Conservation (phyloP, 2,329 filamentous ascomycete genomes). For the Niveomyces coronatus region DNA sequence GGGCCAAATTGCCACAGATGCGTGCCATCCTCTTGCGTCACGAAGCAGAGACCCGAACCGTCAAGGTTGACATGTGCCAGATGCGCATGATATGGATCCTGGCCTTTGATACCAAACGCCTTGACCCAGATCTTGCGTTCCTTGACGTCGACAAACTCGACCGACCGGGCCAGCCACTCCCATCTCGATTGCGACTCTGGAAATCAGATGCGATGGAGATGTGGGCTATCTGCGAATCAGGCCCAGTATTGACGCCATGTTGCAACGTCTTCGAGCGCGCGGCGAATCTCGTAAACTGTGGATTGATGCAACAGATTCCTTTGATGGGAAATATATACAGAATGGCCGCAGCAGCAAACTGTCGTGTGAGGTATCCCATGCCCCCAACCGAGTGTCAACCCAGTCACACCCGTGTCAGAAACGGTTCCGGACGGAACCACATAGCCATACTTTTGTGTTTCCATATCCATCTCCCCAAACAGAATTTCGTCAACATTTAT, state of each 20-base stretch:
- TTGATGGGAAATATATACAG: too few species aligned
- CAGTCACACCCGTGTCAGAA: not conserved
- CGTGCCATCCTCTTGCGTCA: constrained; percentile 19
- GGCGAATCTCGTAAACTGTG: too few species aligned
- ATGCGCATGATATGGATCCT: constrained; percentile 20
- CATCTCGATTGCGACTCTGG: too few species aligned
- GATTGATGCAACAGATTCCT: too few species aligned
- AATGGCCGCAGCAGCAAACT: too few species aligned
- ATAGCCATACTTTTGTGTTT: not conserved
- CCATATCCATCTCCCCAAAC: not conserved
- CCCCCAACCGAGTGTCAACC: not conserved
- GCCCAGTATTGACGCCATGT: too few species aligned
- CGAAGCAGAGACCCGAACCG: constrained; percentile 15
- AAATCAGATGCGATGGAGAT: too few species aligned
- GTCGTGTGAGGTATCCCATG: not conserved
- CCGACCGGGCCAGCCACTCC: constrained; percentile 15
- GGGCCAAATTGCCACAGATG: constrained; percentile 17
- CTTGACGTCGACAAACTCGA: constrained; percentile 15
- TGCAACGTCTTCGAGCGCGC: too few species aligned
- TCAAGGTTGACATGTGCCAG: constrained; percentile 17
- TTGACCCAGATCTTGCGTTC: constrained; percentile 14
- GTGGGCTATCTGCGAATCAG: too few species aligned
- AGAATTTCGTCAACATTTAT: not conserved
- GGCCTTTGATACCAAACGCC: constrained; percentile 13
- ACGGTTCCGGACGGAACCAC: not conserved